A percentile compares a stretch with the other conserved stretches of the same genome.
These are phyloP conservation scores for Neurospora sp. DNA, from an alignment of 495 filamentous ascomycete genomes.

Conservation along the genomic window DNA sequence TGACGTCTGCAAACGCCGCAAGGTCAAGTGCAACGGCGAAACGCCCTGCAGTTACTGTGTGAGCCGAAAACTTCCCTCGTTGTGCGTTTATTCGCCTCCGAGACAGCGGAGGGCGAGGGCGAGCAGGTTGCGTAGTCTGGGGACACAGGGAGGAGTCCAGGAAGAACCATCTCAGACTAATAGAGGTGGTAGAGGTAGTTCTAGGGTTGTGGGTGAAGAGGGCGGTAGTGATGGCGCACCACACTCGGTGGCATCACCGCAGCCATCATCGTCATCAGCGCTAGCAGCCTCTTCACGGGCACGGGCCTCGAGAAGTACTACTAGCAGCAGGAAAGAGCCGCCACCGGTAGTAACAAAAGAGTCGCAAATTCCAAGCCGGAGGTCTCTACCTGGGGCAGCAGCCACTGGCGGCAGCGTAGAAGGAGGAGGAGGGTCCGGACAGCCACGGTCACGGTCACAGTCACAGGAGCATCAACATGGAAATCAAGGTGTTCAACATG, in stretches of 20 bases:
- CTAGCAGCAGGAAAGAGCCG: neutral
- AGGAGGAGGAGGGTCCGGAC: neutral
- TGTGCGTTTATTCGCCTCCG: constrained; percentile 14
- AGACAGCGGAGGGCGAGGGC: neutral
- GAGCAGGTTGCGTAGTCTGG: too few relatives aligned
- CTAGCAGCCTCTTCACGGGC: neutral
- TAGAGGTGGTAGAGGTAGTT: neutral
- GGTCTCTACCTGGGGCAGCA: neutral
- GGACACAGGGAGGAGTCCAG: too few relatives aligned
- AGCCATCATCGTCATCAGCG: neutral
- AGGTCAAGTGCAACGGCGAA: constrained; percentile 31
- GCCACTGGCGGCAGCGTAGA: neutral
- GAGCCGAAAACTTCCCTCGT: constrained; percentile 13
- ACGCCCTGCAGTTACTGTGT: constrained; percentile 29
- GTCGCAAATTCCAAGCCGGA: neutral
- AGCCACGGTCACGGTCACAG: neutral
- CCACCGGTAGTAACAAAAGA: neutral
- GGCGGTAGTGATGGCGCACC: too few relatives aligned
- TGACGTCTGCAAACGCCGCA: constrained; percentile 36
- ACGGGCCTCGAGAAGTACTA: neutral
- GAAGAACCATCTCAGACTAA: neutral
- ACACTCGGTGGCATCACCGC: neutral
- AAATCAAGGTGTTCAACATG: too few relatives aligned
- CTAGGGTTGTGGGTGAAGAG: too few relatives aligned
- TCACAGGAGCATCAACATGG: too few relatives aligned